Conservation (phyloP, 2,329 filamentous ascomycete genomes). For the Penicillium sp. region DNA sequence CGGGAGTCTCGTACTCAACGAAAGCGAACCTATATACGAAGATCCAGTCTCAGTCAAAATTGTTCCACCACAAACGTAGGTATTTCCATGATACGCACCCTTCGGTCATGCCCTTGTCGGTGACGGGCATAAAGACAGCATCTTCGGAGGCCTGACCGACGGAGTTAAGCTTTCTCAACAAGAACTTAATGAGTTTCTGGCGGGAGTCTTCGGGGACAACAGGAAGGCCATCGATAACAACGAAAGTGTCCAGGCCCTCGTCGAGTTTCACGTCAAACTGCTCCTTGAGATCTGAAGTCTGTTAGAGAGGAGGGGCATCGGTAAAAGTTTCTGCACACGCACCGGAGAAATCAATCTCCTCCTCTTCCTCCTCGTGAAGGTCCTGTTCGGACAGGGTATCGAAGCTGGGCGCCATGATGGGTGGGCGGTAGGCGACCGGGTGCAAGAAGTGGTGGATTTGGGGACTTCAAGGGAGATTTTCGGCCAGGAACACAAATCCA, state of each 20-base stretch:
- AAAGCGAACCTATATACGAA: conserved; percentile 74
- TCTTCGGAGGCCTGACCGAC: conserved; percentile 85
- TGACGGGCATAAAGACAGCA: conserved; percentile 89
- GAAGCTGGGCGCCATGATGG: conserved; percentile 88
- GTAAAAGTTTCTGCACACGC: conserved; percentile 32
- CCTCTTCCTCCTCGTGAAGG: conserved; percentile 85
- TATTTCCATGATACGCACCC: conserved; percentile 58
- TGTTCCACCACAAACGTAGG: neutral
- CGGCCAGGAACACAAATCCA: conserved; percentile 37
- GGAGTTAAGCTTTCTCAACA: conserved; percentile 86
- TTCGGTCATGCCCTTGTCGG: conserved; percentile 80
- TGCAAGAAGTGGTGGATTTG: conserved; percentile 27
- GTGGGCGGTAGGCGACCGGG: conserved; percentile 21
- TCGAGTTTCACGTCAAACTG: conserved; percentile 96
- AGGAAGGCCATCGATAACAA: conserved; percentile 92
- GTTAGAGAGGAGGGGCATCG: conserved; percentile 28
- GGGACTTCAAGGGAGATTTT: conserved; percentile 26
- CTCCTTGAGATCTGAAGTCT: conserved; percentile 70
- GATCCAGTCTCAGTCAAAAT: conserved; percentile 15
- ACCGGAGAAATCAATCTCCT: conserved; percentile 88
- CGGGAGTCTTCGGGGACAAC: conserved; percentile 86
- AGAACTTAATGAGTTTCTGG: conserved; percentile 92
- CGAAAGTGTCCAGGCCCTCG: conserved; percentile 92
- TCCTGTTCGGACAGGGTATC: conserved; percentile 90
- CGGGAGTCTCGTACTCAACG: conserved; percentile 89